These are phyloP conservation scores for Xylariales sp. DNA, from an alignment of 2,329 filamentous ascomycete species.

Conservation along the genomic window DNA sequence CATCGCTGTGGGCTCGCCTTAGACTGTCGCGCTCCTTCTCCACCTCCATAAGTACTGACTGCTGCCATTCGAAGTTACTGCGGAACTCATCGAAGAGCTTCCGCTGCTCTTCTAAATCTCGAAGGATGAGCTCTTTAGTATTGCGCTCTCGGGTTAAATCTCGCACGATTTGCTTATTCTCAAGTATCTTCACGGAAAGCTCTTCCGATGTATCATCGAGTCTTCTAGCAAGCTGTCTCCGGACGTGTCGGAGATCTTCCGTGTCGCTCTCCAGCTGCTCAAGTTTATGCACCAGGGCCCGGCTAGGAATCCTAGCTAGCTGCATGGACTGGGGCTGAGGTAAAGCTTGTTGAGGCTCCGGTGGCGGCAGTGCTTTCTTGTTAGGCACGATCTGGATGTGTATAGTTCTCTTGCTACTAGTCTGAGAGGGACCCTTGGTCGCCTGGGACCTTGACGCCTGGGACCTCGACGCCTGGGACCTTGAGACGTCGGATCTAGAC, in stretches of 20 bases:
- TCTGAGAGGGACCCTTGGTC: constrained; percentile 43
- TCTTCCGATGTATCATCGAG: constrained; percentile 49
- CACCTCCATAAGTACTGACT: constrained; percentile 45
- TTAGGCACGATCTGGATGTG: constrained; percentile 49
- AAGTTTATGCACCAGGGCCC: constrained; percentile 51
- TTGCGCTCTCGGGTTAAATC: constrained; percentile 48
- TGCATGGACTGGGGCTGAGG: constrained; percentile 47
- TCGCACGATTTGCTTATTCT: constrained; percentile 49
- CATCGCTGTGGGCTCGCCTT: constrained; percentile 44
- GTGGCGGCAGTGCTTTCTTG: constrained; percentile 23
- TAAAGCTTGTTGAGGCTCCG: constrained; percentile 32
- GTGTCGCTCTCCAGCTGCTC: constrained; percentile 53
- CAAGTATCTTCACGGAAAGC: constrained; percentile 44
- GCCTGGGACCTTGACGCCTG: constrained; percentile 41
- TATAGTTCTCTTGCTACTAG: constrained; percentile 45
- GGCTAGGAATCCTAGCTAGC: constrained; percentile 44
- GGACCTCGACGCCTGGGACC: constrained; percentile 39
- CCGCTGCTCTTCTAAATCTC: constrained; percentile 52
- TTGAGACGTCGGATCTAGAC: constrained; percentile 30
- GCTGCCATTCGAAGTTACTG: constrained; percentile 51
- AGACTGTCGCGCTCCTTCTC: constrained; percentile 53
- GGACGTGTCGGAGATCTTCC: constrained; percentile 47
- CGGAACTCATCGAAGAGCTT: constrained; percentile 52
- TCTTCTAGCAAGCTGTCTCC: constrained; percentile 48
- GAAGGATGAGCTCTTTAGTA: constrained; percentile 50